Evolutionary conservation across 1,139 yeast genomes (phyloP).

Genomic region (Hanseniaspora sp.): DNA sequence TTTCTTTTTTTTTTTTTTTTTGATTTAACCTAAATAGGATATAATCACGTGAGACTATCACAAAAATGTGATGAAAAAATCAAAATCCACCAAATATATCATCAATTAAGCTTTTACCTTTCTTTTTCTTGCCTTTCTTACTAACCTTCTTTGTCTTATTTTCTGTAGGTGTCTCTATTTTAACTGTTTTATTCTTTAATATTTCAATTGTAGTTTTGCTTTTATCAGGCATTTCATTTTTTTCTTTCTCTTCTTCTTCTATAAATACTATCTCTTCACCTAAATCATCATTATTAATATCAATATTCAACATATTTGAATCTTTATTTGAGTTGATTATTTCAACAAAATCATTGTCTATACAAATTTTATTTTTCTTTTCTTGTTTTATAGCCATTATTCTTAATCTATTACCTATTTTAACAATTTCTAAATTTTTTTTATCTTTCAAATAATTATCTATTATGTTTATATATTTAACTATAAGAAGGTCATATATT

Average conservation of each 20-base stretch:
- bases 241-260: constrained; percentile 17
- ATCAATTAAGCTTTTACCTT: constrained; percentile 43
- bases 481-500: constrained; percentile 7
- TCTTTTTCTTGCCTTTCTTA: constrained; percentile 36
- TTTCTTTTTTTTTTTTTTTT: no score
- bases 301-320: no score
- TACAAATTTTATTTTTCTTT: background rate
- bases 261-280: constrained; percentile 30
- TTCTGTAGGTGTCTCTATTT: background rate
- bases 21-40: no score
- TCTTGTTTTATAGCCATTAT: background rate
- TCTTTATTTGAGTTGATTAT: no score
- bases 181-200: constrained; percentile 14
- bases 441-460: background rate
- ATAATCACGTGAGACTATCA: no score
- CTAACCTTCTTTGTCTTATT: constrained; percentile 22
- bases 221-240: constrained; percentile 1
- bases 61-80: background rate
- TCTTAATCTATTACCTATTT: background rate
- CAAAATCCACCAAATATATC: constrained; percentile 41
- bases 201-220: constrained; percentile 16
- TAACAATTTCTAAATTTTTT: background rate
- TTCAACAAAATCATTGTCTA: no score
- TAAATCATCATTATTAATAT: constrained; percentile 15
- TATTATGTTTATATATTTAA: constrained; percentile 11